Conservation (phyloP, 768 basidiomycete species). For the Pulveroboletus ravenelii region DNA sequence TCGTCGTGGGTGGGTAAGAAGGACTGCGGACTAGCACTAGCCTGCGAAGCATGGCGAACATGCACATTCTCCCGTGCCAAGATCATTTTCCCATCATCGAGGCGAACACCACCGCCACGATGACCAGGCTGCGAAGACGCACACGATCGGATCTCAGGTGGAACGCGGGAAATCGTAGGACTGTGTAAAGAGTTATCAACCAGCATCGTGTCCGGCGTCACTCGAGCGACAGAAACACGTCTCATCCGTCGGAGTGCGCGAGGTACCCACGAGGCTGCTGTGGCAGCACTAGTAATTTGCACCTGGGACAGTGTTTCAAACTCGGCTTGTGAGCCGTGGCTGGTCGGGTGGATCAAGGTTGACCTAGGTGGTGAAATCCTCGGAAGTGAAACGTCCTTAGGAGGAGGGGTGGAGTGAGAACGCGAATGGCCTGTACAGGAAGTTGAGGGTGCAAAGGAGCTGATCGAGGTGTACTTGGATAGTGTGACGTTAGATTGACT, state of each 20-base stretch:
- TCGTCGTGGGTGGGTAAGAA: slow-evolving; percentile 3
- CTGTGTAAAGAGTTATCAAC: slow-evolving; percentile 2
- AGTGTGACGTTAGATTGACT: slow-evolving; percentile 22
- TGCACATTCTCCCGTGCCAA: slow-evolving; percentile 10
- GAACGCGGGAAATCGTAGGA: slow-evolving; percentile 6
- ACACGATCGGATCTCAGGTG: slow-evolving; percentile 19
- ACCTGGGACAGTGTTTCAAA: slow-evolving; percentile 11
- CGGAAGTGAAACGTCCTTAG: slow-evolving; percentile 7
- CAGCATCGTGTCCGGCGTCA: slow-evolving; percentile 2
- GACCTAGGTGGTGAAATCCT: slow-evolving; percentile 18
- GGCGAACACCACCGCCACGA: slow-evolving; percentile 14
- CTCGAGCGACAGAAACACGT: slow-evolving; percentile 10
- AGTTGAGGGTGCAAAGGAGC: slow-evolving; percentile 25
- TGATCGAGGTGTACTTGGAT: slow-evolving; percentile 23
- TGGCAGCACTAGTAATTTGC: slow-evolving; percentile 5
- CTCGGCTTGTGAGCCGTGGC: slow-evolving; percentile 1
- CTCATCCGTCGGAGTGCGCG: slow-evolving; percentile 25
- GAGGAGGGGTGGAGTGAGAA: slow-evolving; percentile 14
- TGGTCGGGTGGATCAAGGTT: slow-evolving; percentile 6
- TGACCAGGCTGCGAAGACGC: slow-evolving; percentile 9
- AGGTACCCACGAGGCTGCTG: slow-evolving; percentile 1
- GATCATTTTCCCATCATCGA: slow-evolving; percentile 4
- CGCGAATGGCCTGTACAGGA: slow-evolving; percentile 23
- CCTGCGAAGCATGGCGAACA: slow-evolving; percentile 4
- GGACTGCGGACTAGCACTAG: slow-evolving; percentile 1